Evolutionary conservation across 2,329 filamentous ascomycete species (phyloP).

Genomic region (Pseudogymnoascus sp.): DNA sequence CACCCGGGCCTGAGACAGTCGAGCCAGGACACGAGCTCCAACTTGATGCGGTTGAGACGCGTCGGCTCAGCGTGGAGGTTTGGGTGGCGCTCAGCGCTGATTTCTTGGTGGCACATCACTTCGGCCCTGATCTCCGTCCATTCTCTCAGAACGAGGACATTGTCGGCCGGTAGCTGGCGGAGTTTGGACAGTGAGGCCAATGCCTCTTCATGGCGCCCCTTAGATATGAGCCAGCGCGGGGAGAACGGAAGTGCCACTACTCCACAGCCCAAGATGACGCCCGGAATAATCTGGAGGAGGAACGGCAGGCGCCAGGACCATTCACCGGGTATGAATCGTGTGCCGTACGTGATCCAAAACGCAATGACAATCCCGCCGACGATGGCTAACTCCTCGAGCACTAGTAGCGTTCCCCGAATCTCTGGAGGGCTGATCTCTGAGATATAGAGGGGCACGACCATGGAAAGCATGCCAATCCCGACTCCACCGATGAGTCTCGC

Average conservation of each 20-base stretch:
- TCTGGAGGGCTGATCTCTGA: slow-evolving; percentile 42
- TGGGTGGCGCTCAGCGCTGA: slow-evolving; percentile 35
- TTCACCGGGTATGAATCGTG: slow-evolving; percentile 29
- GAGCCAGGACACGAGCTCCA: slow-evolving; percentile 41
- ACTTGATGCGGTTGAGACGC: slow-evolving; percentile 32
- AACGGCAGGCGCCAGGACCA: slow-evolving; percentile 30
- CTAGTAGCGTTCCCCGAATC: slow-evolving; percentile 17
- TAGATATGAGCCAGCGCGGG: slow-evolving; percentile 46
- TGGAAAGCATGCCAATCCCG: slow-evolving; percentile 44
- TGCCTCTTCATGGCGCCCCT: slow-evolving; percentile 41
- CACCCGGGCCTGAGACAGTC: slow-evolving; percentile 45
- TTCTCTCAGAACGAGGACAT: slow-evolving; percentile 45
- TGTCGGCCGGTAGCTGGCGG: slow-evolving; percentile 40
- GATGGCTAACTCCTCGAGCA: slow-evolving; percentile 31
- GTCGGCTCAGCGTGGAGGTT: slow-evolving; percentile 28
- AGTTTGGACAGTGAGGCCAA: slow-evolving; percentile 41
- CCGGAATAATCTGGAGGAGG: slow-evolving; percentile 23
- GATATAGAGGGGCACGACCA: slow-evolving; percentile 46
- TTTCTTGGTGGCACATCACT: slow-evolving; percentile 43
- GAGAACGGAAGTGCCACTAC: slow-evolving; percentile 45
- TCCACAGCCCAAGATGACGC: slow-evolving; percentile 30
- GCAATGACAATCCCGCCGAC: slow-evolving; percentile 37
- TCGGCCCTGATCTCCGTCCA: slow-evolving; percentile 45
- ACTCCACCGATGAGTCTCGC: slow-evolving; percentile 44
- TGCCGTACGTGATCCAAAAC: slow-evolving; percentile 39